phyloP scores from a whole-genome alignment of 192 early-diverging fungal genomes.

The Coemansia sp. region DNA sequence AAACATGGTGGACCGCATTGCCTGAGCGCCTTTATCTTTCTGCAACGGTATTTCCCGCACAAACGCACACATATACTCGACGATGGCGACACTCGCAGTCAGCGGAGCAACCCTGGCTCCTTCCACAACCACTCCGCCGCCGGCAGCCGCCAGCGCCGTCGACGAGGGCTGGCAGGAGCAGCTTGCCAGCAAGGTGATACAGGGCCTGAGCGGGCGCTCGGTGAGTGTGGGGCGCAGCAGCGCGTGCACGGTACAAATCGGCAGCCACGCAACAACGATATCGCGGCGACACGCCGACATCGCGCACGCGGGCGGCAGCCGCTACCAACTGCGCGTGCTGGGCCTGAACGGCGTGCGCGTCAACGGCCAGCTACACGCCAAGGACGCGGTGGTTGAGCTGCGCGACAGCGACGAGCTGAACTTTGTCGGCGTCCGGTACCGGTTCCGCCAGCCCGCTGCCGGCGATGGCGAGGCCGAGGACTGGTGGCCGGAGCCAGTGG shows the following conservation, averaged over 20 bases:
- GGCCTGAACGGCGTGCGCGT: conserved; percentile 52
- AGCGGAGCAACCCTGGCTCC: neutral
- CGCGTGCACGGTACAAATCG: conserved; percentile 36
- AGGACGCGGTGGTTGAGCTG: conserved; percentile 22
- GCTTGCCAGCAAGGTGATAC: conserved; percentile 31
- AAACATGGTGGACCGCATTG: too few relatives aligned
- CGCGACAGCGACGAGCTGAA: conserved; percentile 34
- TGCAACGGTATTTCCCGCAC: too few relatives aligned
- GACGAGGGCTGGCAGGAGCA: conserved; percentile 21
- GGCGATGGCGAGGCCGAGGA: conserved; percentile 15
- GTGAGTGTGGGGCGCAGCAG: conserved; percentile 47
- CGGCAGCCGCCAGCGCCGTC: neutral
- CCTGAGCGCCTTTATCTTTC: too few relatives aligned
- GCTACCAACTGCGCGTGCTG: conserved; percentile 29
- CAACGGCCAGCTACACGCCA: conserved; percentile 27
- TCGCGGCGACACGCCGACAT: conserved; percentile 46
- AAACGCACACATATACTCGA: too few relatives aligned
- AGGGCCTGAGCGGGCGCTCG: conserved; percentile 20
- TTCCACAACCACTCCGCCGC: neutral
- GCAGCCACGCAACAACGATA: conserved; percentile 32
- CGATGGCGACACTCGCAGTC: neutral
- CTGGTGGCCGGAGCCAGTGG: conserved; percentile 39
- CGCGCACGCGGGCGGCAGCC: conserved; percentile 1
- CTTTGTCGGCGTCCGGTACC: conserved; percentile 51
- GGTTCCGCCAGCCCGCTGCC: conserved; percentile 19